Evolutionary conservation across 768 basidiomycete genomes (phyloP).

Genomic region (Pulveroboletus frians): DNA sequence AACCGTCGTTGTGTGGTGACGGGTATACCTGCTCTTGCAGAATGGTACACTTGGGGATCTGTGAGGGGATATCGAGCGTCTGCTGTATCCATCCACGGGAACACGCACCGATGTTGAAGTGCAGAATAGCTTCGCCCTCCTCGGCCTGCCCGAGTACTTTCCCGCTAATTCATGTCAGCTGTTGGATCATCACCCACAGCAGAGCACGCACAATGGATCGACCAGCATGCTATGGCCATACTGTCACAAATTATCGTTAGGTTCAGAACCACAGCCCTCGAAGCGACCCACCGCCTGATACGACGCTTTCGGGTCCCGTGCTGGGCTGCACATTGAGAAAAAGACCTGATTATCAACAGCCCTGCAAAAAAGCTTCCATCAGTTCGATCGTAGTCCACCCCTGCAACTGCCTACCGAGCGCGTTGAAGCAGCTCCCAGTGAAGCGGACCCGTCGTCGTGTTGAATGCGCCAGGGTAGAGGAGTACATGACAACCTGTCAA

Average conservation of each 20-base stretch:
- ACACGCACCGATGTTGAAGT: conserved; percentile 72
- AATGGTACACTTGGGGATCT: conserved; percentile 60
- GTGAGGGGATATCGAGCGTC: conserved; percentile 23
- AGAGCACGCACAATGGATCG: conserved; percentile 70
- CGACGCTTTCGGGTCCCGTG: conserved; percentile 70
- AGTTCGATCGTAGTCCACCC: neutral
- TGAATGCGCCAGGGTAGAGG: conserved; percentile 94
- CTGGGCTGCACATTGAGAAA: conserved; percentile 93
- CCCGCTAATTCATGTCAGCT: conserved; percentile 48
- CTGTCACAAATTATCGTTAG: conserved; percentile 33
- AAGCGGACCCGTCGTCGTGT: conserved; percentile 88
- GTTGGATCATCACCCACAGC: neutral
- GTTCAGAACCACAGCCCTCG: neutral
- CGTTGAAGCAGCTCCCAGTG: conserved; percentile 94
- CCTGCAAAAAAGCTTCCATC: conserved; percentile 36
- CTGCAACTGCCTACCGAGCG: conserved; percentile 48
- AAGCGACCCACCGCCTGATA: conserved; percentile 76
- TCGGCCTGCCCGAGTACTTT: conserved; percentile 66
- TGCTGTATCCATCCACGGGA: neutral
- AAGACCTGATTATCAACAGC: conserved; percentile 98
- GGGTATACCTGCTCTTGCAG: conserved; percentile 78
- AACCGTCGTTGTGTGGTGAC: conserved; percentile 90
- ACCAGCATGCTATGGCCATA: conserved; percentile 90
- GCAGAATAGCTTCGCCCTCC: conserved; percentile 75
- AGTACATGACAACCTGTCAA: conserved; percentile 74